Percentiles rank a stretch among this genome's conserved stretches.
Evolutionary conservation across 345 rosid species (phyloP).

Genomic region (Lumnitzera racemosa): DNA sequence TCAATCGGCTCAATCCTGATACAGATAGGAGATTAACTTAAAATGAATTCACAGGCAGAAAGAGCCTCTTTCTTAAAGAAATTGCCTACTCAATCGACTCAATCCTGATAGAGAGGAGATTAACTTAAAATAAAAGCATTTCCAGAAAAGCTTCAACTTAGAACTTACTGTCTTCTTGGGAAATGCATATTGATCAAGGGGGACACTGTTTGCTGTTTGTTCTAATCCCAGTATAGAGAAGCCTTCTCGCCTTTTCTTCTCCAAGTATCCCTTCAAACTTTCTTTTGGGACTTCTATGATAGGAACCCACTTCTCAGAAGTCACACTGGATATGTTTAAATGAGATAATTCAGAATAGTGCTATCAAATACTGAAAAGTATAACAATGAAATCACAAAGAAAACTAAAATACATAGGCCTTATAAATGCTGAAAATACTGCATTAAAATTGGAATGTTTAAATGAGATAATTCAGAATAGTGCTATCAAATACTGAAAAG

Average conservation of each 20-base stretch:
- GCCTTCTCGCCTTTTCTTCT: slow-evolving; percentile 82
- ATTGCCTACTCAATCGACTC: too few relatives aligned
- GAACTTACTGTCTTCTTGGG: slow-evolving; percentile 70
- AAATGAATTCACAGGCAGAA: too few relatives aligned
- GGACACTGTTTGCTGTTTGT: slow-evolving; percentile 84
- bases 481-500: background rate
- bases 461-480: slow-evolving; percentile 6
- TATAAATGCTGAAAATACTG: too few relatives aligned
- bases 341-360: background rate
- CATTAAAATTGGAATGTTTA: too few relatives aligned
- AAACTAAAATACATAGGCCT: background rate
- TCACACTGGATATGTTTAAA: slow-evolving; percentile 49
- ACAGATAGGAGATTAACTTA: too few relatives aligned
- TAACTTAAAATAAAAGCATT: background rate
- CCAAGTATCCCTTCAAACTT: slow-evolving; percentile 67
- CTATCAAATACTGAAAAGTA: background rate
- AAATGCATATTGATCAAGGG: slow-evolving; percentile 59
- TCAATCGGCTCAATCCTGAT: too few relatives aligned
- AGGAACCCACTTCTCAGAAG: slow-evolving; percentile 98
- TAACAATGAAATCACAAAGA: background rate
- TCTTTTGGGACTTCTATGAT: slow-evolving; percentile 74
- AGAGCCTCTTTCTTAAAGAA: too few relatives aligned
- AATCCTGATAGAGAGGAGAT: too few relatives aligned
- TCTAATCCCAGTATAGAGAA: slow-evolving; percentile 87
- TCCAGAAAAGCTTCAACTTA: slow-evolving; percentile 1